These are phyloP conservation scores for Fusarium nanum DNA, from an alignment of 2,329 filamentous ascomycete species.

Conservation along the genomic window DNA sequence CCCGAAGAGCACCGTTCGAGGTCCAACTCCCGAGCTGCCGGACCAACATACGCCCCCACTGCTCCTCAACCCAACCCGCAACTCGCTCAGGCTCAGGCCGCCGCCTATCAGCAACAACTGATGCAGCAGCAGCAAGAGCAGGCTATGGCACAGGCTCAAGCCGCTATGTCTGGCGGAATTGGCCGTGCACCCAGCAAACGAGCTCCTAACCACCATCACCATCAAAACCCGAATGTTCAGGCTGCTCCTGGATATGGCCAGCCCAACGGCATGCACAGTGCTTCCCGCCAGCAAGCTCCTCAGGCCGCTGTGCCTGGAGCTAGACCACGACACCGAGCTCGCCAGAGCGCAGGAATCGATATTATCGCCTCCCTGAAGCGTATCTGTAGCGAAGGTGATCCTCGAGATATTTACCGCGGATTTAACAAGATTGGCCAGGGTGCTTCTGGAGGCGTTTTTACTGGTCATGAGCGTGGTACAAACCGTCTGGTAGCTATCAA, in stretches of 20 bases:
- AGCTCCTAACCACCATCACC: slow-evolving; percentile 55
- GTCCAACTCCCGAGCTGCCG: slow-evolving; percentile 74
- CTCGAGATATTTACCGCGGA: slow-evolving; percentile 85
- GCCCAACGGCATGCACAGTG: slow-evolving; percentile 48
- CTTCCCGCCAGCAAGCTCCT: slow-evolving; percentile 54
- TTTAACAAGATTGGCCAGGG: slow-evolving; percentile 97
- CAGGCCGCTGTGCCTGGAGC: slow-evolving; percentile 60
- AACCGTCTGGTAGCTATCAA: slow-evolving; percentile 97
- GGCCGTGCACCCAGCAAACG: slow-evolving; percentile 80
- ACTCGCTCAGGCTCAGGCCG: slow-evolving; percentile 54
- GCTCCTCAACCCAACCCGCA: slow-evolving; percentile 51
- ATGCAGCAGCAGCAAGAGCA: slow-evolving; percentile 89
- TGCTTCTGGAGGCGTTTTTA: slow-evolving; percentile 95
- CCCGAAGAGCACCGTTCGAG: slow-evolving; percentile 75
- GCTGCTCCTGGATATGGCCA: slow-evolving; percentile 48
- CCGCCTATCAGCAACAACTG: slow-evolving; percentile 70
- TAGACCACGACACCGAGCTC: slow-evolving; percentile 79
- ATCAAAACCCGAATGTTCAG: slow-evolving; percentile 44
- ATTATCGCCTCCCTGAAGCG: slow-evolving; percentile 85
- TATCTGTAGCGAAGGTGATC: slow-evolving; percentile 92
- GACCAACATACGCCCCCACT: slow-evolving; percentile 62
- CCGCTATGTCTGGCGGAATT: slow-evolving; percentile 77
- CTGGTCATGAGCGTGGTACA: slow-evolving; percentile 83
- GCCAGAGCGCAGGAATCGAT: slow-evolving; percentile 84
- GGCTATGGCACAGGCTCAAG: slow-evolving; percentile 82